Conservation (phyloP, 345 rosid species). For the Mangifera indica region DNA sequence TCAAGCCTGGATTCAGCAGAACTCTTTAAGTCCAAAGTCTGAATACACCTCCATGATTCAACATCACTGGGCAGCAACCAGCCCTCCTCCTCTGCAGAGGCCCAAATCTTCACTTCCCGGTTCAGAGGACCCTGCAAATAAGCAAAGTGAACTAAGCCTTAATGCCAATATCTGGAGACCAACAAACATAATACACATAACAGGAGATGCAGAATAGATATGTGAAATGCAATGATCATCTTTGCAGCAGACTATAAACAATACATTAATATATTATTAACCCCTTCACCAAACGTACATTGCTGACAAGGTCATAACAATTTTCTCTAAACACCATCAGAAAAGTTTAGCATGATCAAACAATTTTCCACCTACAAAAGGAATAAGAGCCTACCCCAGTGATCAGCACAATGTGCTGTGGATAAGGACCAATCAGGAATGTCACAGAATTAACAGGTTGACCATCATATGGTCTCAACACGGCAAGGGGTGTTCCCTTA, state of each 20-base stretch:
- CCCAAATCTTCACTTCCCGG: slow-evolving; percentile 64
- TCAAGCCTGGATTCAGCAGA: slow-evolving; percentile 49
- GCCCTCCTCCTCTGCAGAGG: slow-evolving; percentile 58
- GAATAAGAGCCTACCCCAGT: slow-evolving; percentile 65
- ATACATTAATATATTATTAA: not conserved
- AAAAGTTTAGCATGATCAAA: slow-evolving; percentile 6
- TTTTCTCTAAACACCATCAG: not conserved
- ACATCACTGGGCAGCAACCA: slow-evolving; percentile 67
- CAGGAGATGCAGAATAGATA: not conserved
- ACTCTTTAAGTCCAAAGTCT: slow-evolving; percentile 59
- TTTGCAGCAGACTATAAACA: not conserved
- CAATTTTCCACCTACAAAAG: too few relatives aligned
- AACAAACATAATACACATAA: not conserved
- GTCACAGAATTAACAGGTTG: slow-evolving; percentile 59
- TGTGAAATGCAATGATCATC: not conserved
- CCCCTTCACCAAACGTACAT: not conserved
- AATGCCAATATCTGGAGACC: not conserved
- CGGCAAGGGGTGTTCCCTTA: slow-evolving; percentile 54
- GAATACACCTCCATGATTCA: slow-evolving; percentile 60
- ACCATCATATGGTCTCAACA: slow-evolving; percentile 67
- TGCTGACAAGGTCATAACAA: not conserved
- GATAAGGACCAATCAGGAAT: slow-evolving; percentile 59
- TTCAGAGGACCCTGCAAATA: slow-evolving; percentile 58
- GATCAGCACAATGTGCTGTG: slow-evolving; percentile 73
- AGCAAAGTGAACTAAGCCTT: not conserved